phyloP scores from a whole-genome alignment of 169 alveolate genomes.

The Cryptosporidium canis region DNA sequence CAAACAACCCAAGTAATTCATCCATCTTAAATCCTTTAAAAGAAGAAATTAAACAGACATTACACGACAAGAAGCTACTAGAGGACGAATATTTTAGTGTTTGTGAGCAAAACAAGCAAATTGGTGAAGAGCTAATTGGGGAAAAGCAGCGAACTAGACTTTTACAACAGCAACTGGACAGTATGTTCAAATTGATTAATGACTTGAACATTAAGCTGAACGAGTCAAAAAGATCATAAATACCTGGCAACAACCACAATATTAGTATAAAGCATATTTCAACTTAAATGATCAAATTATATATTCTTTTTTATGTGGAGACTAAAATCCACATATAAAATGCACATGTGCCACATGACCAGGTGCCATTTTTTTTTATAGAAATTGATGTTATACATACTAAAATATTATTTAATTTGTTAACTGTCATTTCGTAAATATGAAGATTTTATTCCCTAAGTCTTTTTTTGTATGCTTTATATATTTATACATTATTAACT shows the following conservation, averaged over 20 bases:
- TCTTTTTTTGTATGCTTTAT: background rate
- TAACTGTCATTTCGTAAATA: background rate
- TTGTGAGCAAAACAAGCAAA: constrained; percentile 11
- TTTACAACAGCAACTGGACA: constrained; percentile 38
- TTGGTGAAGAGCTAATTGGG: background rate
- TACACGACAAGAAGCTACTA: constrained; percentile 24
- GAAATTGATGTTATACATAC: background rate
- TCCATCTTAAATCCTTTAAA: background rate
- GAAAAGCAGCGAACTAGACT: constrained; percentile 44
- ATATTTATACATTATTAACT: background rate
- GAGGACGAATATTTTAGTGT: constrained; percentile 48
- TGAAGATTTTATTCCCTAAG: background rate
- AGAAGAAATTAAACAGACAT: constrained; percentile 32
- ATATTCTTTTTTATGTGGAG: background rate
- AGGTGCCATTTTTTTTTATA: background rate
- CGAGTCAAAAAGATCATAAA: constrained; percentile 11
- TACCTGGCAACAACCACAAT: background rate
- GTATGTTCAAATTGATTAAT: constrained; percentile 15
- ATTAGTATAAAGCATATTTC: background rate
- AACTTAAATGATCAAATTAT: background rate
- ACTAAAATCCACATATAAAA: constrained; percentile 12
- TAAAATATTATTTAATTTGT: background rate
- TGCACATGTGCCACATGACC: constrained; percentile 43
- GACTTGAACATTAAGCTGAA: constrained; percentile 23
- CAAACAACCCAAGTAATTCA: background rate